Conservation (phyloP, 2,329 filamentous ascomycete species). For the Ceratocystis colombiana region DNA sequence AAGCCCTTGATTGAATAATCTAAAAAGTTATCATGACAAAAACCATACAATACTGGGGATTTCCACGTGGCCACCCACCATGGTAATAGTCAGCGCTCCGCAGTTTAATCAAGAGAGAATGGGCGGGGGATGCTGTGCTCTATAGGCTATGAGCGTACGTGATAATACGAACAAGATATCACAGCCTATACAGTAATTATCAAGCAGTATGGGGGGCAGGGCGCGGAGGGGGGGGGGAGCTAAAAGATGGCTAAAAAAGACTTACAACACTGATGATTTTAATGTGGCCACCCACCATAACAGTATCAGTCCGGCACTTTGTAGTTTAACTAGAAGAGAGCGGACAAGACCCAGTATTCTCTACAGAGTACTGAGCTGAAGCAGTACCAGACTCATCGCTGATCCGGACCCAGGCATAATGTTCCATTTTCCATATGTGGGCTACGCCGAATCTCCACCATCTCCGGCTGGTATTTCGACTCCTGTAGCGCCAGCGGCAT, state of each 20-base stretch:
- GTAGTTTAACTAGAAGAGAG: constrained; percentile 21
- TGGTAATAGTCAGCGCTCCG: background rate
- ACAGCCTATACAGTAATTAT: background rate
- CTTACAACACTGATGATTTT: constrained; percentile 18
- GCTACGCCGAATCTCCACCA: background rate
- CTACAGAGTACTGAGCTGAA: background rate
- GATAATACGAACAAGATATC: background rate
- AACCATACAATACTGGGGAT: background rate
- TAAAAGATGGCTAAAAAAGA: constrained; percentile 9
- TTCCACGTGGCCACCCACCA: background rate
- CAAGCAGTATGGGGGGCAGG: background rate
- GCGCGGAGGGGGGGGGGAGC: too few relatives aligned
- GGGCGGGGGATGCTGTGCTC: background rate
- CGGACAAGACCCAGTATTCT: constrained; percentile 22
- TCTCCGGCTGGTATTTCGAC: background rate
- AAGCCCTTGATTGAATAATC: too few relatives aligned
- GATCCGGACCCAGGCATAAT: background rate
- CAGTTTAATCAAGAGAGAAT: background rate
- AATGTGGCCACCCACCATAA: constrained; percentile 23
- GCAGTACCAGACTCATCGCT: background rate
- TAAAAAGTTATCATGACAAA: background rate
- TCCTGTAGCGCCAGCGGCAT: background rate
- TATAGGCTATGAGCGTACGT: background rate
- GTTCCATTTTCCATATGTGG: background rate
- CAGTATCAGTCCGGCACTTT: constrained; percentile 19